Percentiles rank a stretch among this genome's conserved stretches.
phyloP scores from a whole-genome alignment of 2,329 filamentous ascomycete species.

The Hypoxylon sp. region DNA sequence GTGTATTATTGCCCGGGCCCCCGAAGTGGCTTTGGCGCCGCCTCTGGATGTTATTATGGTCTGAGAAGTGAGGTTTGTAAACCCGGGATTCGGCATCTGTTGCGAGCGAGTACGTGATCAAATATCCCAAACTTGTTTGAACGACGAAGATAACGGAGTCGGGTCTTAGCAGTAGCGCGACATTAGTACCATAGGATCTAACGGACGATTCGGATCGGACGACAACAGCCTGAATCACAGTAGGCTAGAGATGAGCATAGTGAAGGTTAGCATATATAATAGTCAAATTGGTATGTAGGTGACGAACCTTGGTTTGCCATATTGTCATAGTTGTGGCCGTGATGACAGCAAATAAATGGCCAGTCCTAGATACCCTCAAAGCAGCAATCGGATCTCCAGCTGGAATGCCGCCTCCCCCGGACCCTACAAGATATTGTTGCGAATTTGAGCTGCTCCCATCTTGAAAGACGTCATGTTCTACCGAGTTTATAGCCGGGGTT shows the following conservation, averaged over 20 bases:
- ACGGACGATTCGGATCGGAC: conserved; percentile 86
- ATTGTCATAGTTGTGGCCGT: conserved; percentile 89
- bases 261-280: conserved; percentile 50
- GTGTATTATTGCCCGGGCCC: conserved; percentile 67
- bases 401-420: conserved; percentile 62
- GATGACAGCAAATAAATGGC: conserved; percentile 88
- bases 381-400: conserved; percentile 76
- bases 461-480: conserved; percentile 68
- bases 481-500: conserved; percentile 71
- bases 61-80: conserved; percentile 85
- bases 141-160: conserved; percentile 94
- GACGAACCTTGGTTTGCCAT: conserved; percentile 91
- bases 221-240: conserved; percentile 87
- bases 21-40: conserved; percentile 74
- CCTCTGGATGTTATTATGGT: conserved; percentile 74
- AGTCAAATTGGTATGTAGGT: conserved; percentile 27
- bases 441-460: conserved; percentile 52
- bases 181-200: conserved; percentile 86
- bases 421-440: conserved; percentile 49
- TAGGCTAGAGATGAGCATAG: conserved; percentile 72
- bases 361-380: conserved; percentile 82
- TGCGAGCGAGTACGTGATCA: conserved; percentile 94
- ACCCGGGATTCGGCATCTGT: conserved; percentile 86
- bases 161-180: conserved; percentile 86
- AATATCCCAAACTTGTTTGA: conserved; percentile 85